Conservation (phyloP, 2,329 filamentous ascomycete species). For the Aquanectria penicillioides region DNA sequence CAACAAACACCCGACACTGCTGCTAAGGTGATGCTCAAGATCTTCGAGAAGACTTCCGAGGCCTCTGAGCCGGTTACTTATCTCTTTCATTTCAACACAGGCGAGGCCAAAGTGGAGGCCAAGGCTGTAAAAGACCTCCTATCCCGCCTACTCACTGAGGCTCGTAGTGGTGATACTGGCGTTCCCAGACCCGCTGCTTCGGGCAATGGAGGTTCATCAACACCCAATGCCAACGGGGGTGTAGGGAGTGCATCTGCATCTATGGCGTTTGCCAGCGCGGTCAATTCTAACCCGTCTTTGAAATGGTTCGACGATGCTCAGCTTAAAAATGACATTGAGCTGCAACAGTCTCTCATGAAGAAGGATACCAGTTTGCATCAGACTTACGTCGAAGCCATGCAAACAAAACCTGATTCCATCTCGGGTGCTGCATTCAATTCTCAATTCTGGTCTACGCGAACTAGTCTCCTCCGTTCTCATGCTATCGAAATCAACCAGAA, state of each 20-base stretch:
- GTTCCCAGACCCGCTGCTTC: conserved; percentile 58
- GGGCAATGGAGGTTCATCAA: conserved; percentile 43
- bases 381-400: conserved; percentile 87
- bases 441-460: conserved; percentile 94
- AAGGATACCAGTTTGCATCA: conserved; percentile 79
- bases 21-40: conserved; percentile 92
- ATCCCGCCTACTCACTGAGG: conserved; percentile 77
- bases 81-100: conserved; percentile 89
- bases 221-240: conserved; percentile 40
- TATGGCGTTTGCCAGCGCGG: conserved; percentile 81
- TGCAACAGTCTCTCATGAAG: conserved; percentile 90
- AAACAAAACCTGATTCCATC: conserved; percentile 85
- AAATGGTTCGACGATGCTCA: conserved; percentile 84
- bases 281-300: conserved; percentile 64
- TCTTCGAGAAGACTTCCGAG: conserved; percentile 77
- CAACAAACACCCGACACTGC: conserved; percentile 93
- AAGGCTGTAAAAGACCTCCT: conserved; percentile 85
- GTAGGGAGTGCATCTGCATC: conserved; percentile 67
- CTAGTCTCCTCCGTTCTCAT: conserved; percentile 87
- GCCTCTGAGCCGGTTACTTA: conserved; percentile 73
- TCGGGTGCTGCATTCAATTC: conserved; percentile 83
- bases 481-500: conserved; percentile 89
- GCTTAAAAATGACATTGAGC: conserved; percentile 79
- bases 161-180: conserved; percentile 66
- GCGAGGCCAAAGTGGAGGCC: conserved; percentile 82